phyloP scores from a whole-genome alignment of 2,329 filamentous ascomycete species.

The Fusarium falciforme region DNA sequence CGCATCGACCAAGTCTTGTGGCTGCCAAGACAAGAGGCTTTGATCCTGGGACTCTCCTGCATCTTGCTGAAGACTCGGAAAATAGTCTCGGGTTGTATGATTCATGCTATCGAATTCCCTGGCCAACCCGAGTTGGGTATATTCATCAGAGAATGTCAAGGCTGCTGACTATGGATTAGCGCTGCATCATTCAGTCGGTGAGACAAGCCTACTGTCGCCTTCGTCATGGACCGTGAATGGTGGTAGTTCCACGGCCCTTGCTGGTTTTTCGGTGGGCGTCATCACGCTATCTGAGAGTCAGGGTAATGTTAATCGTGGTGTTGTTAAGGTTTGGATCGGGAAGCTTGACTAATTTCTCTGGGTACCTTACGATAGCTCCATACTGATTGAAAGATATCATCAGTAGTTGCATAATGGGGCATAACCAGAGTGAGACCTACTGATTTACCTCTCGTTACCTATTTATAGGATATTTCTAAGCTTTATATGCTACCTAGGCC shows the following conservation, averaged over 20 bases:
- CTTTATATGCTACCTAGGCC: too few species aligned
- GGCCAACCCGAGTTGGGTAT: not conserved
- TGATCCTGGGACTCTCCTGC: not conserved
- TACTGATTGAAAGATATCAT: not conserved
- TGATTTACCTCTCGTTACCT: not conserved
- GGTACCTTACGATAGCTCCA: not conserved
- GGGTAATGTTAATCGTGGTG: too few species aligned
- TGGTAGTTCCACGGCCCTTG: accelerated
- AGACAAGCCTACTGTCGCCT: not conserved
- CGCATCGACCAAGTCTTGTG: not conserved
- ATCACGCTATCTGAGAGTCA: not conserved
- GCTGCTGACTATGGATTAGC: too few species aligned
- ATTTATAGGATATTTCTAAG: too few species aligned
- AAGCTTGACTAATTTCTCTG: not conserved
- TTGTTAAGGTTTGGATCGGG: not conserved
- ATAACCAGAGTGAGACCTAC: not conserved
- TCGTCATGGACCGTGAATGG: not conserved
- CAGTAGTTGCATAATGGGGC: not conserved
- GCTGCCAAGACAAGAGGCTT: not conserved
- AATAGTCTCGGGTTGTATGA: not conserved
- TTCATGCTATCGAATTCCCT: not conserved
- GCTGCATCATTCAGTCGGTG: not conserved
- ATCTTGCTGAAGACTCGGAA: not conserved
- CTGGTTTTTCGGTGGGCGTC: not conserved
- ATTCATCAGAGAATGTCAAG: not conserved